A percentile compares a stretch with the other conserved stretches of the same genome.
phyloP scores from a whole-genome alignment of 2,329 filamentous ascomycete species.

The Didymosphaeria variabile region DNA sequence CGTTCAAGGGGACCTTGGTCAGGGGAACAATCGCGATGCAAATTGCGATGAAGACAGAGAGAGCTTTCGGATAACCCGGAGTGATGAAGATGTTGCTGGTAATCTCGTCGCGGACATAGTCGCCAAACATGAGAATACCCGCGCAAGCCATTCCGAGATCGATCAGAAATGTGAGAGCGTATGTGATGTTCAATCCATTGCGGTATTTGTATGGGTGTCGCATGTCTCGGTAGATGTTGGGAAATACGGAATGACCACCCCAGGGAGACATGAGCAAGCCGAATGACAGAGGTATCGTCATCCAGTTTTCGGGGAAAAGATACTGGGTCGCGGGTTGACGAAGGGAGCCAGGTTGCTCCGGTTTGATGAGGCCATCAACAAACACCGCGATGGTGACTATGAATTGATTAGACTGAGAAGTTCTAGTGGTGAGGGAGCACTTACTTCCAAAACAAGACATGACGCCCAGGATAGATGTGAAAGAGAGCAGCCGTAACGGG shows the following conservation, averaged over 20 bases:
- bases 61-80: slow-evolving; percentile 73
- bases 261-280: slow-evolving; percentile 87
- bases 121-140: slow-evolving; percentile 94
- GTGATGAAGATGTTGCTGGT: slow-evolving; percentile 87
- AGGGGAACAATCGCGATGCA: slow-evolving; percentile 93
- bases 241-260: slow-evolving; percentile 79
- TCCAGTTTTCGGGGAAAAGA: slow-evolving; percentile 86
- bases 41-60: slow-evolving; percentile 82
- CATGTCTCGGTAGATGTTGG: slow-evolving; percentile 84
- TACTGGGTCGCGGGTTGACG: slow-evolving; percentile 81
- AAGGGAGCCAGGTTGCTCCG: slow-evolving; percentile 80
- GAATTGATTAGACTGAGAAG: slow-evolving; percentile 35
- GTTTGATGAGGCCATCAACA: slow-evolving; percentile 86
- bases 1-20: slow-evolving; percentile 92
- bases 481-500: slow-evolving; percentile 82
- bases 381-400: slow-evolving; percentile 84
- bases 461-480: slow-evolving; percentile 93
- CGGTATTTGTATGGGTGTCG: slow-evolving; percentile 83
- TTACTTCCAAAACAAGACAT: slow-evolving; percentile 86
- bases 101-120: slow-evolving; percentile 85
- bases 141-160: slow-evolving; percentile 83
- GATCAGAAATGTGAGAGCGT: slow-evolving; percentile 83
- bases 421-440: slow-evolving; percentile 50
- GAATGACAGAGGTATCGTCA: slow-evolving; percentile 85
- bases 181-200: slow-evolving; percentile 79